Base-by-base conservation (phyloP, 2,329 filamentous ascomycete species). In the Pyrenophora tritici-repentis region DNA sequence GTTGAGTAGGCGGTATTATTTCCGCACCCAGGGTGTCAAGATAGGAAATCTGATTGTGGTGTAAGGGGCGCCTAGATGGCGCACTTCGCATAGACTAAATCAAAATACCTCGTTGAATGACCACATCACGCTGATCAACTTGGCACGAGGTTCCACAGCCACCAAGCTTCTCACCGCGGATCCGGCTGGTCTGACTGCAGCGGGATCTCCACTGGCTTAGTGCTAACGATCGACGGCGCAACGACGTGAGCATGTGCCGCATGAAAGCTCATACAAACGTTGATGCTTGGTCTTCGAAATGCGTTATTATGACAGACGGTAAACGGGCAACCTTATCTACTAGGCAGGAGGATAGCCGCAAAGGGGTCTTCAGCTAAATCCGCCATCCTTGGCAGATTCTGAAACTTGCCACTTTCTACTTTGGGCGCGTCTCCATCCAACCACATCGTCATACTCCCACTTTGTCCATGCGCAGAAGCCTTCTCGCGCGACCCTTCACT, bases 11-110 rank as follows among this genome's bases (percentile, higher is more conserved):
- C 80, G 90, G 63, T 97, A 91, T 73, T 84, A 84, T 65, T 85
- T 97, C 36, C 84, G 88, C 67, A 95, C 90, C 56, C 86, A 93
- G 73, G 92, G 91, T 0, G 75, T 91, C 37, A 80, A 83, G 56
- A 89, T 97, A 63, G 83, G 81, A 41, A 97, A 97, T 77, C 76
- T 96, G 62, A 79, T 91, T 65, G 84, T 95, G 53, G 63, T 85
- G 51, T 85, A 47, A 34, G 32, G 16, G 9, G 32, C 6, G 10
- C 13, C 17, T 29, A 13, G 10, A 29, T 29, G 26, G 26, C 24
- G 24, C 8, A 5, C 6, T 29, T 5, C 24, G 10, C 26, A 29
- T 29, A 16, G 26, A 22, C 36, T 24, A 8, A 7, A n/a, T 12
- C 26, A 29, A 29, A 29, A 10, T 29, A 9, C 26, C 26, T 29